Evolutionary conservation across 768 basidiomycete genomes (phyloP).

Genomic region (Hypholoma fasciculare): DNA sequence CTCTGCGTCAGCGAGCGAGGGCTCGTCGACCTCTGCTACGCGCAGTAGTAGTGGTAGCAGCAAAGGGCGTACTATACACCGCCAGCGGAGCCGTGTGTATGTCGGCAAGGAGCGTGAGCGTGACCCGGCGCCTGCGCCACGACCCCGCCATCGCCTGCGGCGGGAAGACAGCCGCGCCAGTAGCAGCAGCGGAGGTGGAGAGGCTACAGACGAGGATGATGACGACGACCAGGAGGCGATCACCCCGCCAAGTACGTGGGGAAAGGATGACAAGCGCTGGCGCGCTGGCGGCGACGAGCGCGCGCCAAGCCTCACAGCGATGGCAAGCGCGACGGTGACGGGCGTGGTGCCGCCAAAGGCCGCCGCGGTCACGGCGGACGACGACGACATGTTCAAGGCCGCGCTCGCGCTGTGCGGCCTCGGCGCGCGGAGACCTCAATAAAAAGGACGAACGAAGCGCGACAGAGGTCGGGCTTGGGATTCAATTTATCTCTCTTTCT

Average conservation of each 20-base stretch:
- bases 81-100: constrained; percentile 2
- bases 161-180: constrained; percentile 14
- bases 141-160: constrained; percentile 3
- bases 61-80: neutral
- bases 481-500: too few species aligned
- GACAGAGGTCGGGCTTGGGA: too few species aligned
- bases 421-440: constrained; percentile 21
- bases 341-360: constrained; percentile 17
- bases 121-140: constrained; percentile 5
- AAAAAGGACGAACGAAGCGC: neutral
- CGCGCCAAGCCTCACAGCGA: constrained; percentile 15
- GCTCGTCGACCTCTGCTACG: too few species aligned
- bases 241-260: constrained; percentile 59
- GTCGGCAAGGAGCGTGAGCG: constrained; percentile 7
- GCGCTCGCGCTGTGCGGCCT: constrained; percentile 68
- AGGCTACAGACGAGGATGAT: constrained; percentile 44
- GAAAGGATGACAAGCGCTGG: constrained; percentile 42
- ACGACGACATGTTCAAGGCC: constrained; percentile 72
- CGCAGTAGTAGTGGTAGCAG: too few species aligned
- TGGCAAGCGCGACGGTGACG: constrained; percentile 9
- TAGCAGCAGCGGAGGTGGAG: constrained; percentile 31
- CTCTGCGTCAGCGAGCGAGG: neutral
- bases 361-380: constrained; percentile 27
- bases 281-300: constrained; percentile 18
- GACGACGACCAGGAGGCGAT: constrained; percentile 64